These are phyloP conservation scores for Didymella lethalis DNA, from an alignment of 2,329 filamentous ascomycete genomes.

Conservation along the genomic window DNA sequence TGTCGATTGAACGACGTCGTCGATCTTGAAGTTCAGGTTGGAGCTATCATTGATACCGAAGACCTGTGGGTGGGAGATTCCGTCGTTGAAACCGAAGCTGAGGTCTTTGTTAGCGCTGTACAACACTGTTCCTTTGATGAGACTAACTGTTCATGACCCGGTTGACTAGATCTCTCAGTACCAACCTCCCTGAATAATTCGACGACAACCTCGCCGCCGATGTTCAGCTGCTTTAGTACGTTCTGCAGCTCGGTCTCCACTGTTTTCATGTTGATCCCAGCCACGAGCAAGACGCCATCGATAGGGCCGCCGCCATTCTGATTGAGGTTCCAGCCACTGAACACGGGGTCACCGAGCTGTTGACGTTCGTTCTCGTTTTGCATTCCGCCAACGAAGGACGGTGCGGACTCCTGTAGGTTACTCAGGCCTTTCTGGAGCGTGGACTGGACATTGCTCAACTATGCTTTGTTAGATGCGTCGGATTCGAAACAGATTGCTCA, in stretches of 20 bases:
- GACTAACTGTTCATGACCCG: conserved; percentile 20
- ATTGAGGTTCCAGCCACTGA: conserved; percentile 15
- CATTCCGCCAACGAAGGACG: conserved; percentile 15
- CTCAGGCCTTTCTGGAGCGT: conserved; percentile 7
- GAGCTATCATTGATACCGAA: conserved; percentile 15
- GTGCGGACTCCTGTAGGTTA: conserved; percentile 2
- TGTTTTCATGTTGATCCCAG: conserved; percentile 9
- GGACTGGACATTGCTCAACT: conserved; percentile 12
- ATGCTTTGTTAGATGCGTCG: background rate
- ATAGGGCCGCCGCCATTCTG: conserved; percentile 16
- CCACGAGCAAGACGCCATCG: conserved; percentile 17
- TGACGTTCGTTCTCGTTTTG: conserved; percentile 11
- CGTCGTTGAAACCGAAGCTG: conserved; percentile 23
- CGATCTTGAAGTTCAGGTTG: conserved; percentile 8
- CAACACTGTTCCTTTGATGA: background rate
- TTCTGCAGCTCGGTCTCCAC: conserved; percentile 12
- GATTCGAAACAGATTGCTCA: background rate
- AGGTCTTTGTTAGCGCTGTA: background rate
- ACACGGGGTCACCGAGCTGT: conserved; percentile 10
- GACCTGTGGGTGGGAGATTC: conserved; percentile 19
- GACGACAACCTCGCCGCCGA: conserved; percentile 9
- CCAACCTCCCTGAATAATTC: conserved; percentile 16
- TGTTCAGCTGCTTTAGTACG: conserved; percentile 10
- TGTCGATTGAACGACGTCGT: conserved; percentile 10
- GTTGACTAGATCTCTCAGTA: conserved; percentile 7